Base-by-base conservation (phyloP, 768 basidiomycete species). In the Pisolithus orientalis region DNA sequence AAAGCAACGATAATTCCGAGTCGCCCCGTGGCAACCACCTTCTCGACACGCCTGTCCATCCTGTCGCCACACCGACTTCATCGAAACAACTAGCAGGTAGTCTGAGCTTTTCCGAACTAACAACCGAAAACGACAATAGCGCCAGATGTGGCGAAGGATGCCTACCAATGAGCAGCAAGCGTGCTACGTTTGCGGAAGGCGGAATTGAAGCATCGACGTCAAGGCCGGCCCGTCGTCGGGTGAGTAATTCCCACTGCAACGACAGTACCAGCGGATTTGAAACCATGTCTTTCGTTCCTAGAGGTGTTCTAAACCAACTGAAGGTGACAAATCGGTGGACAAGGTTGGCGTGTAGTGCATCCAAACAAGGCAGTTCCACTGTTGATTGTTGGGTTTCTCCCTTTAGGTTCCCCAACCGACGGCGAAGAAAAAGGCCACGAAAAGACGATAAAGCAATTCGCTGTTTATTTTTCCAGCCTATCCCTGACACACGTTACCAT, bases 181-280 rank as follows among this genome's bases (percentile, higher is more conserved):
- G 67, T 6, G 59, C 53, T 39, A 45, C 56, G 55, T 58, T 62
- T 51, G 44, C 60, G 51, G 62, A 62, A 40, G 55, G 59, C 48
- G 60, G 64, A 37, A 53, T 52, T 13, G 68, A 55, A 37, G 39
- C 56, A 13, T 50, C 47, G 37, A 43, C 57, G 9, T 50, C 47
- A 47, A 63, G 66, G 17, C 68, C 68, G 17, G 40, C 58, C 39
- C 65, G 66, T 49, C 60, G 66, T 52, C 53, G 47, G 59, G 66
- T 68, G 44, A 55, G 53, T 43, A 31, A 2, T 50, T 47, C 16
- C 49, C 34, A 8, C 27, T 34, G 27, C 29, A 21, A 38, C 49
- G 25, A 49, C 54, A 39, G 49, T 42, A 25, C 11, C 6, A 17
- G 25, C 1, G 2, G 31, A 27, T 13, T 27, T 47, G 42, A 53